These are phyloP conservation scores for Chenopodium album DNA, from an alignment of 148 eudicot species.

Conservation along the genomic window DNA sequence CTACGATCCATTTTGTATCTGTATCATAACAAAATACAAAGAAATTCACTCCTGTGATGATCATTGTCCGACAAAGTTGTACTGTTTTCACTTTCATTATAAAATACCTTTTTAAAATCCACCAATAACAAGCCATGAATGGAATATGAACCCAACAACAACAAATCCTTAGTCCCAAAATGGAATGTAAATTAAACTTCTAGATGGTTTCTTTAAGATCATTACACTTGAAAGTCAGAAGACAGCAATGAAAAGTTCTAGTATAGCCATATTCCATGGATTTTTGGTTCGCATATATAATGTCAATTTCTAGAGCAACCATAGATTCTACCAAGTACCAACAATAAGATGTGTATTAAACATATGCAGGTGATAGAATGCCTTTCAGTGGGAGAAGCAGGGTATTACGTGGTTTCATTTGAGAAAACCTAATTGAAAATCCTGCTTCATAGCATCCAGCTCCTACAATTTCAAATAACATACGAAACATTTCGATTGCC, in stretches of 20 bases:
- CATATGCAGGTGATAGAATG: background rate
- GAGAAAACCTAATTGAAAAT: background rate
- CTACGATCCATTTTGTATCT: constrained; percentile 52
- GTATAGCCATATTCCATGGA: background rate
- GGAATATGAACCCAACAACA: background rate
- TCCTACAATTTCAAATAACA: too few relatives aligned
- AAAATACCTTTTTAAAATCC: background rate
- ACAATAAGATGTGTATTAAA: background rate
- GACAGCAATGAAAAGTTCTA: background rate
- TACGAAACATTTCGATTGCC: too few relatives aligned
- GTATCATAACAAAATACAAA: constrained; percentile 7
- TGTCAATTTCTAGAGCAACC: background rate
- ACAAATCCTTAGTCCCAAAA: too few relatives aligned
- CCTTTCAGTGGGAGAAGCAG: background rate
- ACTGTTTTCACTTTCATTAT: background rate
- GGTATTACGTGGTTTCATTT: background rate
- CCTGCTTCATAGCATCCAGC: too few relatives aligned
- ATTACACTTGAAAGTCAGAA: background rate
- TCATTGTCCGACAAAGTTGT: background rate
- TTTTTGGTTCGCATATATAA: background rate
- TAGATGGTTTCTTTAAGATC: background rate
- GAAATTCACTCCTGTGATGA: background rate
- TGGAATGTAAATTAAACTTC: background rate
- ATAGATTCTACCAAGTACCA: background rate
- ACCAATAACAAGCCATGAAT: background rate